Percentiles rank a stretch among this genome's conserved stretches.
These are phyloP conservation scores for Excoecaria agallocha DNA, from an alignment of 345 rosid genomes.

Conservation along the genomic window DNA sequence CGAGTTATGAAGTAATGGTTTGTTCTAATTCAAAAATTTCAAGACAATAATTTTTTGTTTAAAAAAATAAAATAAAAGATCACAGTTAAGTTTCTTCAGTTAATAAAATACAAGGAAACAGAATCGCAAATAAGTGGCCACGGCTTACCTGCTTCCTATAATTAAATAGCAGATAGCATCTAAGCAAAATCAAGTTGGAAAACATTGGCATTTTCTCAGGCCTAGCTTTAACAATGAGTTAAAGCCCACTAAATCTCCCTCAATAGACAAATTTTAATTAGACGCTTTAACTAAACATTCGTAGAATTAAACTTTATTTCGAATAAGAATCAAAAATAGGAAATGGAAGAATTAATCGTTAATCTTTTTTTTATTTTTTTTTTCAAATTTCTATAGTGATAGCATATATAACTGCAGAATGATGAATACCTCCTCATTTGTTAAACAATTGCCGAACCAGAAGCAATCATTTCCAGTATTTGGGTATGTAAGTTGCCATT, in stretches of 20 bases:
- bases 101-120: too few relatives aligned
- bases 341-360: too few relatives aligned
- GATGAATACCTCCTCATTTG: neutral
- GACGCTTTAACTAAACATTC: neutral
- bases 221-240: neutral
- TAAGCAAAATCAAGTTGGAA: too few relatives aligned
- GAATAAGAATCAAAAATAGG: neutral
- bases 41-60: too few relatives aligned
- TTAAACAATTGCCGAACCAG: slow-evolving; percentile 36
- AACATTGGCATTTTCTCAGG: neutral
- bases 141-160: too few relatives aligned
- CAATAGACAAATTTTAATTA: neutral
- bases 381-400: neutral
- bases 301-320: neutral
- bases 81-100: too few relatives aligned
- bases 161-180: too few relatives aligned
- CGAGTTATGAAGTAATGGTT: too few relatives aligned
- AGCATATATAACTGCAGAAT: neutral
- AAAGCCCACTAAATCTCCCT: neutral
- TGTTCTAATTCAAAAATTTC: too few relatives aligned
- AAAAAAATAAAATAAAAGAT: too few relatives aligned
- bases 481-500: slow-evolving; percentile 50
- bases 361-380: neutral
- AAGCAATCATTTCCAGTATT: slow-evolving; percentile 50
- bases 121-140: too few relatives aligned